These are phyloP conservation scores for Moesziomyces aphidis DNA, from an alignment of 1,284 basidiomycete genomes.

Conservation along the genomic window DNA sequence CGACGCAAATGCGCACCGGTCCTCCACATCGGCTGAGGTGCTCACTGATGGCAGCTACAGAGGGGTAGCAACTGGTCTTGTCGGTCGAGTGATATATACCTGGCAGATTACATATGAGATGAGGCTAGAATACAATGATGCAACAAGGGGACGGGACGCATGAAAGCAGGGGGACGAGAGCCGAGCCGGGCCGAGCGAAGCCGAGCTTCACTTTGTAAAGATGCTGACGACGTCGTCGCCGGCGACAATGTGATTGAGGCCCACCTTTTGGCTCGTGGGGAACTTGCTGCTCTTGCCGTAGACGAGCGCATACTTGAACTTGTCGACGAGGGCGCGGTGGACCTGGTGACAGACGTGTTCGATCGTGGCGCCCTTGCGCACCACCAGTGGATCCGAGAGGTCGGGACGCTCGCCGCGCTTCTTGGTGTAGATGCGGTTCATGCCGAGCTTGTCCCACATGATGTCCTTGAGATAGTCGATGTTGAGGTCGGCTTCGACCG, in stretches of 20 bases:
- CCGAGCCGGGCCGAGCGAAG: background rate
- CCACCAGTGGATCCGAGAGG: conserved; percentile 88
- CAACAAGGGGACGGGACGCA: background rate
- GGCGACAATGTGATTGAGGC: conserved; percentile 84
- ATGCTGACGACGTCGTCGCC: conserved; percentile 90
- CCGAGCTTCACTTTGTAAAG: conserved; percentile 53
- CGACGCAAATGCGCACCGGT: background rate
- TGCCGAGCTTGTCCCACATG: conserved; percentile 76
- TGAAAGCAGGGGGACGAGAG: background rate
- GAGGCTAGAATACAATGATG: conserved; percentile 34
- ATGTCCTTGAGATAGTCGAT: conserved; percentile 87
- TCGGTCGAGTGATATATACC: too few relatives aligned
- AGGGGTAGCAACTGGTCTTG: too few relatives aligned
- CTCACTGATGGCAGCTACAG: too few relatives aligned
- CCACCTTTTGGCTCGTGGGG: conserved; percentile 69
- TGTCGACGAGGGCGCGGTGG: conserved; percentile 86
- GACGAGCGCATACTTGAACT: conserved; percentile 71
- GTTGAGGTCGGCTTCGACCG: conserved; percentile 92
- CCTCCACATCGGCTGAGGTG: conserved; percentile 1
- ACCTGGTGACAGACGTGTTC: conserved; percentile 77
- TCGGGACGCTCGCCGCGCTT: conserved; percentile 90
- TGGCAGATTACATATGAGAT: conserved; percentile 19
- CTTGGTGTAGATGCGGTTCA: conserved; percentile 83
- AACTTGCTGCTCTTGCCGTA: conserved; percentile 65
- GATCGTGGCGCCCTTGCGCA: conserved; percentile 90